Base-by-base conservation (phyloP, 768 basidiomycete species). In the Termitomyces sp. region DNA sequence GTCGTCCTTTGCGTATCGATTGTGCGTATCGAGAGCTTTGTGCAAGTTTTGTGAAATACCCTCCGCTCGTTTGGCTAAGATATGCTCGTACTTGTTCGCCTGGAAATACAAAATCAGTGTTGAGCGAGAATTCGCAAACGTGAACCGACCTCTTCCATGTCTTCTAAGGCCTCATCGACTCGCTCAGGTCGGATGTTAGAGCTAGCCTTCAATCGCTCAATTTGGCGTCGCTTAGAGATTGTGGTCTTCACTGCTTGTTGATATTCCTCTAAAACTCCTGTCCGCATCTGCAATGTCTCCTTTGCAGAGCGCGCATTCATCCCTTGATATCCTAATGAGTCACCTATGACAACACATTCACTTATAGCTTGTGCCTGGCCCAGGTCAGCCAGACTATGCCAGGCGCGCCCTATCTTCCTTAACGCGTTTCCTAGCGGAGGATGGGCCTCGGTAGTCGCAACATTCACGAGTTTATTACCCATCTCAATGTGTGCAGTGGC, bases 291-390 rank as follows among this genome's bases (percentile, higher is more conserved):
- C 9, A 98, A 72, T 0, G 97, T 95, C 69, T 96, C 93, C 68
- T 97, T 98, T 1, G 97, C 97, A 19, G 95, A 92, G 44, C 89
- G 81, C n/a, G 97, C 93, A 65, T 99, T 98, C 73, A 95, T 78
- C 19, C 94, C 91, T 70, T 98, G 95, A 70, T 99, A 99, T 2
- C 93, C 93, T 51, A 98, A 74, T 0, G 93, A 88, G 70, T 99
- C 97, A n/a, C 94, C 95, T 26, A 99, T 72, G 42, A 98, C 87
- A 28, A 98, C 92, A 62, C 91, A 93, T 77, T 98, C 96, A 62
- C 89, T 93, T 58, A 93, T 90, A 32, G 92, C 85, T 70, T 97
- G 92, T 3, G 93, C 90, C 58, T 90, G 88, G 61, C 93, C 88
- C 55, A 97, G 80, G 65, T 95, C 94, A 2, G 92, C 85, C 15